phyloP scores from a whole-genome alignment of 1,139 yeast genomes.

The Kluyveromyces sp. region DNA sequence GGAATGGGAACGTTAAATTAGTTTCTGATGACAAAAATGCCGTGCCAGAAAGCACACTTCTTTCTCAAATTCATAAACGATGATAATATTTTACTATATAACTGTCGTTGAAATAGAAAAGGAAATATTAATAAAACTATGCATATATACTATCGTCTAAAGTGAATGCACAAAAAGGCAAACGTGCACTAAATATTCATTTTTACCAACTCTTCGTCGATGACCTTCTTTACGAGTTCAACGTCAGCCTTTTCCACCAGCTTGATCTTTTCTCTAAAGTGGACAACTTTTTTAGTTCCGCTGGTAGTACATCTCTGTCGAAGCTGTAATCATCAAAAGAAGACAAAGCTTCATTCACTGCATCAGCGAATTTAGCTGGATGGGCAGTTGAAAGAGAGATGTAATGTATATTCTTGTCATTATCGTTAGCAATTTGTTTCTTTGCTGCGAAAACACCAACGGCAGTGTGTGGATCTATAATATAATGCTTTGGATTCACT shows the following conservation, averaged over 20 bases:
- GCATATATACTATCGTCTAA: neutral
- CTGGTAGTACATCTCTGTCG: slow-evolving; percentile 82
- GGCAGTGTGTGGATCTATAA: slow-evolving; percentile 93
- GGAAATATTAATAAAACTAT: neutral
- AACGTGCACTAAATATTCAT: slow-evolving; percentile 30
- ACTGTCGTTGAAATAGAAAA: too few species aligned
- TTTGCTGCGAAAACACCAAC: slow-evolving; percentile 82
- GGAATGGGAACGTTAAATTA: slow-evolving; percentile 43
- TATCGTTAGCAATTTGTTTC: slow-evolving; percentile 47
- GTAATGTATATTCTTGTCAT: slow-evolving; percentile 40
- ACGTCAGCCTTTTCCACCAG: slow-evolving; percentile 68
- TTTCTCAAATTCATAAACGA: neutral
- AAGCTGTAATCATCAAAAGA: slow-evolving; percentile 68
- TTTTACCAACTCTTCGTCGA: slow-evolving; percentile 58
- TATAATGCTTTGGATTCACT: slow-evolving; percentile 57
- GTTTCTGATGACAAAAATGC: neutral
- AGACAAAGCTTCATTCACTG: slow-evolving; percentile 73
- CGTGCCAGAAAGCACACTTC: neutral
- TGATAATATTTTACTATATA: too few species aligned
- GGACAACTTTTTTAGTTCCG: slow-evolving; percentile 67
- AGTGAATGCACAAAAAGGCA: neutral
- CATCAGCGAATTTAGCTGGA: slow-evolving; percentile 96
- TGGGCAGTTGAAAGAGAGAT: slow-evolving; percentile 93
- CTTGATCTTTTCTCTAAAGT: slow-evolving; percentile 67
- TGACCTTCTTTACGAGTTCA: slow-evolving; percentile 64